Percentiles rank a stretch among this genome's conserved stretches.
phyloP scores from a whole-genome alignment of 2,329 filamentous ascomycete species.

The Cadophora sp. region DNA sequence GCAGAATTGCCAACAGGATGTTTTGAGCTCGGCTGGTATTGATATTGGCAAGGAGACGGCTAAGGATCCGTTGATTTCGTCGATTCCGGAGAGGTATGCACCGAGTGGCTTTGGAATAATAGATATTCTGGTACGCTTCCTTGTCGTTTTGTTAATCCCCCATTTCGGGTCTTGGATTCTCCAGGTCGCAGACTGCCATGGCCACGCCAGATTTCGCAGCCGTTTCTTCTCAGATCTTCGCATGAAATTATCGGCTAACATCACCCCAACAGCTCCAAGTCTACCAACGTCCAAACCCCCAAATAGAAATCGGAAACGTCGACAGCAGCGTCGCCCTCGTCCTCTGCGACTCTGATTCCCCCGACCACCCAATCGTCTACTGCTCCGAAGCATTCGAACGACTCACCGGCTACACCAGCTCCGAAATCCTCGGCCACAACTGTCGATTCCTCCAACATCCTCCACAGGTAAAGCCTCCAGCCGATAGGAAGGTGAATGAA shows the following conservation, averaged over 20 bases:
- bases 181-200: neutral
- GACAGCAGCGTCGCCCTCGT: slow-evolving; percentile 95
- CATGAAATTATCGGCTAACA: neutral
- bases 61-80: slow-evolving; percentile 56
- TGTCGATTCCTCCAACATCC: slow-evolving; percentile 93
- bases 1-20: neutral
- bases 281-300: slow-evolving; percentile 79
- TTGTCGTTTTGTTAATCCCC: neutral
- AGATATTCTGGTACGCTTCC: slow-evolving; percentile 56
- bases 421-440: slow-evolving; percentile 87
- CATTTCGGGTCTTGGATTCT: neutral
- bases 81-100: slow-evolving; percentile 57
- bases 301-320: slow-evolving; percentile 87
- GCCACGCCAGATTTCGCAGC: too few species aligned
- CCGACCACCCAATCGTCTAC: slow-evolving; percentile 91
- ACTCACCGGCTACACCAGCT: slow-evolving; percentile 86
- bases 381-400: slow-evolving; percentile 94
- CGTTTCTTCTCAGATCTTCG: neutral
- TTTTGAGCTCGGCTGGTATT: neutral
- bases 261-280: slow-evolving; percentile 53
- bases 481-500: slow-evolving; percentile 79
- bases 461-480: slow-evolving; percentile 69
- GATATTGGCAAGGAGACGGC: neutral
- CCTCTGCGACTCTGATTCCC: slow-evolving; percentile 85
- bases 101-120: slow-evolving; percentile 62